These are phyloP conservation scores for Suillus cothurnatus DNA, from an alignment of 768 basidiomycete genomes.

Conservation along the genomic window DNA sequence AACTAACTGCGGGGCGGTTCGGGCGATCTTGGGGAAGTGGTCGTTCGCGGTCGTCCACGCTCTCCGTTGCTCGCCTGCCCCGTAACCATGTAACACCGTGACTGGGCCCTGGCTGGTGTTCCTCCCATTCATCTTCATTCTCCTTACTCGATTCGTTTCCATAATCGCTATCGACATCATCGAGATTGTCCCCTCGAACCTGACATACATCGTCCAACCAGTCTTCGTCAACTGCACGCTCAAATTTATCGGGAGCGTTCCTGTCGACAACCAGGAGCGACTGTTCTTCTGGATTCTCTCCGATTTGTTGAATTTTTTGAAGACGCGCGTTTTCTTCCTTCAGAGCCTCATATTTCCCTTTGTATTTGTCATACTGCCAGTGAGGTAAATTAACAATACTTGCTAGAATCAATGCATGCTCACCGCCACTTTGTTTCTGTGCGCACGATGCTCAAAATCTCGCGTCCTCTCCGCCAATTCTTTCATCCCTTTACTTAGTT, in stretches of 20 bases:
- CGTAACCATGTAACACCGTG: conserved; percentile 17
- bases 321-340: conserved; percentile 14
- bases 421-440: conserved; percentile 28
- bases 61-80: neutral
- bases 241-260: conserved; percentile 26
- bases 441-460: conserved; percentile 24
- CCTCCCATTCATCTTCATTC: conserved; percentile 23
- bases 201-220: conserved; percentile 33
- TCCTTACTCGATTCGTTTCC: conserved; percentile 15
- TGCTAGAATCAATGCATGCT: neutral
- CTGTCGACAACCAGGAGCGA: conserved; percentile 32
- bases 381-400: neutral
- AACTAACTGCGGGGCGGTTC: neutral
- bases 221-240: conserved; percentile 16
- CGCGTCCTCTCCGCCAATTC: conserved; percentile 21
- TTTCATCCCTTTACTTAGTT: neutral
- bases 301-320: neutral
- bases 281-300: conserved; percentile 25
- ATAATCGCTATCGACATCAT: conserved; percentile 17
- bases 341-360: conserved; percentile 29
- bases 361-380: conserved; percentile 24
- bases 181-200: conserved; percentile 29
- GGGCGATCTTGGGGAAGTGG: conserved; percentile 10
- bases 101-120: neutral
- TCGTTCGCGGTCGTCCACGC: conserved; percentile 3